phyloP scores from a whole-genome alignment of 208 protist genomes.

The Leishmania amazonensis region DNA sequence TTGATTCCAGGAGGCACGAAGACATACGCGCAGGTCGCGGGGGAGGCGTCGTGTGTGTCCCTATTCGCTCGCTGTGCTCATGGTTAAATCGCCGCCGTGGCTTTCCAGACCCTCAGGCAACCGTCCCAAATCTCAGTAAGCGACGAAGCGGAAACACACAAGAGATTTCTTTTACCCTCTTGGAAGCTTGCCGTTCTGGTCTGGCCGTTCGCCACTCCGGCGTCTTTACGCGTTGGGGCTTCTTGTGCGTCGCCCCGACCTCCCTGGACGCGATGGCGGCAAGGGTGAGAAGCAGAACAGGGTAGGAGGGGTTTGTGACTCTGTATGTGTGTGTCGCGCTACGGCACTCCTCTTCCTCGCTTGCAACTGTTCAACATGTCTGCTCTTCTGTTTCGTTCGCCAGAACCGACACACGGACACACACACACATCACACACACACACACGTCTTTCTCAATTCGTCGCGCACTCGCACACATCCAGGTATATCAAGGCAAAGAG shows the following conservation, averaged over 20 bases:
- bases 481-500: background rate
- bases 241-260: background rate
- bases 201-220: background rate
- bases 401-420: background rate
- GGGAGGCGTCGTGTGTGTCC: background rate
- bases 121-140: background rate
- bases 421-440: background rate
- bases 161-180: background rate
- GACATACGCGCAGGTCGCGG: no score
- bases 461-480: background rate
- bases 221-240: background rate
- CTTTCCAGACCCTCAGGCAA: background rate
- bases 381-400: background rate
- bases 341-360: background rate
- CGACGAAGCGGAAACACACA: background rate
- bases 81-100: background rate
- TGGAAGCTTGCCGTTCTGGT: background rate
- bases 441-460: background rate
- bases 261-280: background rate
- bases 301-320: background rate
- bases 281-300: background rate
- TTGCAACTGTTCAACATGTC: background rate
- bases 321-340: background rate
- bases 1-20: background rate
- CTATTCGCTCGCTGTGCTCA: background rate